phyloP scores from a whole-genome alignment of 805 yeast genomes.

The Yamadazyma philogaea region DNA sequence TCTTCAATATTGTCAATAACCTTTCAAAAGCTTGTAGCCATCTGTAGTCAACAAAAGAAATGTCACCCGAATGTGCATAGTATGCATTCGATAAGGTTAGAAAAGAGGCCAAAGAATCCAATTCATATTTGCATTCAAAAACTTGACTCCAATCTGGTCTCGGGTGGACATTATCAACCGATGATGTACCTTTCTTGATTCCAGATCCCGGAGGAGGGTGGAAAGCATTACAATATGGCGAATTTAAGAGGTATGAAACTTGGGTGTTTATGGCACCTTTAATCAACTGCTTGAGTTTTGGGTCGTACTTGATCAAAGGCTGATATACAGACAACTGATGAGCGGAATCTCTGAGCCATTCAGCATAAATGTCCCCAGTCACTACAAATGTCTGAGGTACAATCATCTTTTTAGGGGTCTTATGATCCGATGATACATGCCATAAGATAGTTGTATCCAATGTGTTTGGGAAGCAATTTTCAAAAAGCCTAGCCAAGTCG shows the following conservation, averaged over 20 bases:
- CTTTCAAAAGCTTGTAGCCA: conserved; percentile 63
- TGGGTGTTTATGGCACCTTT: conserved; percentile 82
- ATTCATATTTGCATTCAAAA: conserved; percentile 87
- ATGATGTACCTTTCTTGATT: conserved; percentile 48
- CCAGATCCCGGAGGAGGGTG: conserved; percentile 69
- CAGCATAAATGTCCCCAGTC: conserved; percentile 92
- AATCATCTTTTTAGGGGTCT: neutral
- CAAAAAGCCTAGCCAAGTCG: conserved; percentile 72
- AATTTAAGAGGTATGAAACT: conserved; percentile 54
- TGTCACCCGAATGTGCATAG: conserved; percentile 50
- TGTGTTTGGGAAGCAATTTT: conserved; percentile 84
- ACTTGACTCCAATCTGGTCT: conserved; percentile 66
- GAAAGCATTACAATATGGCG: conserved; percentile 89
- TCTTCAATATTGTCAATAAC: conserved; percentile 48
- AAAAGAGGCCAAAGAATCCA: conserved; percentile 83
- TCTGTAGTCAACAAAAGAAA: conserved; percentile 39
- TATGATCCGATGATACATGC: conserved; percentile 37
- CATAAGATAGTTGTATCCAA: conserved; percentile 82
- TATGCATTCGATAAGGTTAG: conserved; percentile 73
- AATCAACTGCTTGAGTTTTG: conserved; percentile 47
- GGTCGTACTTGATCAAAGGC: conserved; percentile 54
- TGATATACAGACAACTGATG: conserved; percentile 77
- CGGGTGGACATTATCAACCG: conserved; percentile 66
- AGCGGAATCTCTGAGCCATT: conserved; percentile 88
- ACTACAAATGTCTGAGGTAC: conserved; percentile 68